phyloP scores from a whole-genome alignment of 768 basidiomycete species.

The Kwoniella shandongensis region DNA sequence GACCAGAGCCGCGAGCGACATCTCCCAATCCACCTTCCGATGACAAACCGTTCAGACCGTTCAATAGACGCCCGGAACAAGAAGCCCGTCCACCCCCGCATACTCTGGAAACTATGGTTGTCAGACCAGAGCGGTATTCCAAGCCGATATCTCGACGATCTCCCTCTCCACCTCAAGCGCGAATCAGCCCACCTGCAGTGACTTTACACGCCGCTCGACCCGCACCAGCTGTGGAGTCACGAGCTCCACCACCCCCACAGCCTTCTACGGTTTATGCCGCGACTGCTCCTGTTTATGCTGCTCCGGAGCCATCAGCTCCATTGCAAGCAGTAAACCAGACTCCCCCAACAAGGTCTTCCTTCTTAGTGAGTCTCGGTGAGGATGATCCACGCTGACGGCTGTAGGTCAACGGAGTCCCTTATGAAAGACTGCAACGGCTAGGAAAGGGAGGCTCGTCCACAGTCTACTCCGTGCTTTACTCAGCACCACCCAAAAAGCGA shows the following conservation, averaged over 20 bases:
- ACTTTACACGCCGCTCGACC: conserved; percentile 17
- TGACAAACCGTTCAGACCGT: conserved; percentile 20
- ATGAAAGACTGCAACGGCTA: conserved; percentile 81
- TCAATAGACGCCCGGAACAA: conserved; percentile 15
- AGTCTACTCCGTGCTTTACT: conserved; percentile 84
- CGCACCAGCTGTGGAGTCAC: conserved; percentile 3
- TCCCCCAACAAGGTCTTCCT: conserved; percentile 12
- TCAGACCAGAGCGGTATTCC: neutral
- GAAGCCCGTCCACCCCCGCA: conserved; percentile 15
- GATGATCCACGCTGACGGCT: conserved; percentile 3
- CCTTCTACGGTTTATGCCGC: neutral
- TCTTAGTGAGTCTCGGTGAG: conserved; percentile 37
- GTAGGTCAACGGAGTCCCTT: conserved; percentile 75
- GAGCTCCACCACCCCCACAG: neutral
- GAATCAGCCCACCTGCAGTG: conserved; percentile 3
- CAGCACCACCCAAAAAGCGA: conserved; percentile 57
- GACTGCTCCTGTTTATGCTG: conserved; percentile 1
- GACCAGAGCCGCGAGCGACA: conserved; percentile 2
- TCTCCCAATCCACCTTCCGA: conserved; percentile 10
- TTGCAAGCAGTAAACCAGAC: neutral
- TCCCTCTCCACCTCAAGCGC: neutral
- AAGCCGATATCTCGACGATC: neutral
- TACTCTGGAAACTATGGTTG: no score
- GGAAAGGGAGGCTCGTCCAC: conserved; percentile 95
- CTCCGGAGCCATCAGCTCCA: conserved; percentile 1